Evolutionary conservation across 1,284 basidiomycete species (phyloP).

Genomic region (Schizopora paradoxa): DNA sequence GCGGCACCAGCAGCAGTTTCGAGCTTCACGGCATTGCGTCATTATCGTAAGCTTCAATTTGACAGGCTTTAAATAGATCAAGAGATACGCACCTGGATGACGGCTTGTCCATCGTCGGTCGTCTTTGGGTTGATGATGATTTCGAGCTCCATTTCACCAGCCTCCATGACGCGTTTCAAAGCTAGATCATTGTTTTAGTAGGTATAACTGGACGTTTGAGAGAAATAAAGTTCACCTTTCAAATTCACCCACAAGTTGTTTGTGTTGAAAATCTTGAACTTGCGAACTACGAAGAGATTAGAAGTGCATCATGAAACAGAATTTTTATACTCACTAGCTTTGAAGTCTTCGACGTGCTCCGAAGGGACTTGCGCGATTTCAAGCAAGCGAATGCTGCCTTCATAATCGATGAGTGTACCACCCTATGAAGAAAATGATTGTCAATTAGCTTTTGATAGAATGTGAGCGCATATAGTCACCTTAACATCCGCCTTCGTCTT

Average conservation of each 20-base stretch:
- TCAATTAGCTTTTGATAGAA: neutral
- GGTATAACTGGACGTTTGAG: too few relatives aligned
- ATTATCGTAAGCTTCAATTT: neutral
- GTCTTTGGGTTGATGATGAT: slow-evolving; percentile 95
- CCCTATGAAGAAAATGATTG: slow-evolving; percentile 44
- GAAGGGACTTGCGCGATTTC: slow-evolving; percentile 99
- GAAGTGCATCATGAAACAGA: slow-evolving; percentile 4
- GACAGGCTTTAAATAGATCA: neutral
- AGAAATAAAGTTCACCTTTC: slow-evolving; percentile 40
- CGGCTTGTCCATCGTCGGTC: slow-evolving; percentile 83
- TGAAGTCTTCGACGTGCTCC: slow-evolving; percentile 98
- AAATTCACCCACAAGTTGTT: slow-evolving; percentile 99
- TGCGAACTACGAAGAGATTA: slow-evolving; percentile 50
- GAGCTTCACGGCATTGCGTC: slow-evolving; percentile 51
- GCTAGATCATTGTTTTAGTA: slow-evolving; percentile 34
- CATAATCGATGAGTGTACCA: slow-evolving; percentile 97
- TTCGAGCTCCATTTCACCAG: slow-evolving; percentile 86
- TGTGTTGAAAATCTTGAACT: slow-evolving; percentile 97
- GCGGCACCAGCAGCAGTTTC: slow-evolving; percentile 98
- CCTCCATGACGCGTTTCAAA: slow-evolving; percentile 93
- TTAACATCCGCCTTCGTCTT: slow-evolving; percentile 99
- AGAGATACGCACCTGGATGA: slow-evolving; percentile 51
- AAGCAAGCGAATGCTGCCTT: slow-evolving; percentile 89
- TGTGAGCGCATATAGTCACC: slow-evolving; percentile 26
- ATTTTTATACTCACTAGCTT: slow-evolving; percentile 51